These are phyloP conservation scores for Paraphaeosphaeria sporulosa DNA, from an alignment of 2,329 filamentous ascomycete genomes.

Conservation along the genomic window DNA sequence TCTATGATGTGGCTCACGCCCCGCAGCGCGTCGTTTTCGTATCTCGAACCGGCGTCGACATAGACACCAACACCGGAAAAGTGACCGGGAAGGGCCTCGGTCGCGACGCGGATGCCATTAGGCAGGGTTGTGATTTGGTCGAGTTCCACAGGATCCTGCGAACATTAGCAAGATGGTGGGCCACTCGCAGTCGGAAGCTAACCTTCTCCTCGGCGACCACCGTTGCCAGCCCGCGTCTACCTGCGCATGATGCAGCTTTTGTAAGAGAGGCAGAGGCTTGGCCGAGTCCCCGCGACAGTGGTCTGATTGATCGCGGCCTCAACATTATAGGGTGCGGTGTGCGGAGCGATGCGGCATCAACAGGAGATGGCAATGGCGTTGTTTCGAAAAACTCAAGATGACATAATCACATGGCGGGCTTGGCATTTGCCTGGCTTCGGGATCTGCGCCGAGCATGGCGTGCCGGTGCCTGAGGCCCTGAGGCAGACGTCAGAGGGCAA, in stretches of 20 bases:
- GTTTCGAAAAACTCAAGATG: conserved; percentile 11
- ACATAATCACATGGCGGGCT: conserved; percentile 12
- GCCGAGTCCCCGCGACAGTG: conserved; percentile 37
- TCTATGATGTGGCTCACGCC: conserved; percentile 98
- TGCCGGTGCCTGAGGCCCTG: neutral
- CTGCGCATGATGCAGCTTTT: conserved; percentile 26
- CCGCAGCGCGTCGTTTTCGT: conserved; percentile 83
- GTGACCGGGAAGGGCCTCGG: conserved; percentile 90
- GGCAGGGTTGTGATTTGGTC: conserved; percentile 86
- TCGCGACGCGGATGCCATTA: conserved; percentile 94
- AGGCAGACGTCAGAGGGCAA: neutral
- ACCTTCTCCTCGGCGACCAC: conserved; percentile 47
- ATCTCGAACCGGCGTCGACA: conserved; percentile 92
- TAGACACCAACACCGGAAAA: conserved; percentile 97
- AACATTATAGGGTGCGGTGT: conserved; percentile 35
- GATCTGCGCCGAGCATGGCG: neutral
- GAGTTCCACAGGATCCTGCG: conserved; percentile 81
- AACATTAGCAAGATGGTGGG: conserved; percentile 9
- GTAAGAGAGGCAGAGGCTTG: conserved; percentile 28
- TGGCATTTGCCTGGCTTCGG: neutral
- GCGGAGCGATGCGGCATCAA: conserved; percentile 7
- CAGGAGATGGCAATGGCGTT: neutral
- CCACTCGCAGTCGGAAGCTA: conserved; percentile 13
- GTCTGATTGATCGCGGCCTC: conserved; percentile 37
- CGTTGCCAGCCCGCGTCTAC: conserved; percentile 39